phyloP scores from a whole-genome alignment of 176 grass and related monocot species.

The Panicum miliaceum region DNA sequence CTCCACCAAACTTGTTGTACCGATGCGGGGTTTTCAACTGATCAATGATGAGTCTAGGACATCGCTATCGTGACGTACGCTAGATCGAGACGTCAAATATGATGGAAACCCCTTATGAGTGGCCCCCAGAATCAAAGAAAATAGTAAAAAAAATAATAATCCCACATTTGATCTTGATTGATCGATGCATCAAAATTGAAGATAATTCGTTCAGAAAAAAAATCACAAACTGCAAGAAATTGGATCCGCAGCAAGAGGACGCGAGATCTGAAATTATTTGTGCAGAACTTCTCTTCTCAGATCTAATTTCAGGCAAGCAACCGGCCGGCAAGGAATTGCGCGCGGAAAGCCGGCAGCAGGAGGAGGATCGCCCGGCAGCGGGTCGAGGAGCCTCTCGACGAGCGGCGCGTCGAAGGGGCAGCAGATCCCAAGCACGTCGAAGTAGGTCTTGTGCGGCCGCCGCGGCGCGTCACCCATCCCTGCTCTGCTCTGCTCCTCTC shows the following conservation, averaged over 20 bases:
- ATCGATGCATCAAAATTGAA: neutral
- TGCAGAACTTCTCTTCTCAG: too few relatives aligned
- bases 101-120: neutral
- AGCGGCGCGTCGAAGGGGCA: constrained; percentile 87
- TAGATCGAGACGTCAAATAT: neutral
- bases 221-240: too few relatives aligned
- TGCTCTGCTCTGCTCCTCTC: too few relatives aligned
- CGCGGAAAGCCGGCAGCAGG: too few relatives aligned
- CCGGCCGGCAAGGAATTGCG: too few relatives aligned
- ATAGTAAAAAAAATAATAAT: neutral
- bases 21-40: neutral
- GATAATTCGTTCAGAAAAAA: neutral
- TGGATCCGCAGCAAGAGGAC: too few relatives aligned
- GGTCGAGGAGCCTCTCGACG: constrained; percentile 71
- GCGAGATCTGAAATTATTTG: too few relatives aligned
- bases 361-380: constrained; percentile 66
- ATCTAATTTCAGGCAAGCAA: too few relatives aligned
- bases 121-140: neutral
- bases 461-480: constrained; percentile 37
- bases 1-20: constrained; percentile 2
- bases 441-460: constrained; percentile 78
- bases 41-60: neutral
- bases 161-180: neutral
- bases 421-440: constrained; percentile 94
- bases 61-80: neutral